Base-by-base conservation (phyloP, 2,329 filamentous ascomycete species). In the Aciculosporium take region DNA sequence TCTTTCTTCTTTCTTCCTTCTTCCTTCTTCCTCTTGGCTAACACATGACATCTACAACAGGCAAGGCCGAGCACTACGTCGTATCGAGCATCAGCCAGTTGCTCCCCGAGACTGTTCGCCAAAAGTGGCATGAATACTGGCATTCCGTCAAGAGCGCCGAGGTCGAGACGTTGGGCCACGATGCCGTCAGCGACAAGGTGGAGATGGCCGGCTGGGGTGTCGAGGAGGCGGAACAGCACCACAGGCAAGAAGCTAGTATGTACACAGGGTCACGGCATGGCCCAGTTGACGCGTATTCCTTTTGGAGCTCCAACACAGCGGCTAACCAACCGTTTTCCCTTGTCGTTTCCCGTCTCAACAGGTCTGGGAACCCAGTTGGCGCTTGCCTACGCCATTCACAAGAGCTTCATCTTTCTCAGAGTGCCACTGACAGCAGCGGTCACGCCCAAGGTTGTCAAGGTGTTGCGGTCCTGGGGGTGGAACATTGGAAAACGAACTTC, bases 391-490 rank as follows among this genome's bases (percentile, higher is more conserved):
- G 89, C 89, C 23, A 85, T 98, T 44, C 91, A 98, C 70, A 98
- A 98, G 66, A 93, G 84, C 52, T 86, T 96, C 61, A 95, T 98
- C 54, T 94, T 98, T 61, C 62, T 96, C 49, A 77, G 91, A n/a
- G 86, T 98, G 8, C 91, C 91, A 7, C 65, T 96, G 48, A 91
- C 91, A 1, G 87, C 85, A 10, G 89, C 87, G 3, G 71, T 96
- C 27, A 87, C 85, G 7, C 91, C 91, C 1, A 95, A 93, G 63
- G 80, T 96, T n/a, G 91, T 95, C 54, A 93, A 86, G 63, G 75
- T 79, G 10, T 67, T 98, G 23, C 71, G 89, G 48, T 72, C 76
- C 10, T 94, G 89, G 86, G 91, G 91, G 5, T 96, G 85, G 81
- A 78, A 96, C 57, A 91, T 98, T 56, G 89, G 89, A 39, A 94